Conservation (phyloP, 805 yeast genomes). For the Lachancea dasiensis region DNA sequence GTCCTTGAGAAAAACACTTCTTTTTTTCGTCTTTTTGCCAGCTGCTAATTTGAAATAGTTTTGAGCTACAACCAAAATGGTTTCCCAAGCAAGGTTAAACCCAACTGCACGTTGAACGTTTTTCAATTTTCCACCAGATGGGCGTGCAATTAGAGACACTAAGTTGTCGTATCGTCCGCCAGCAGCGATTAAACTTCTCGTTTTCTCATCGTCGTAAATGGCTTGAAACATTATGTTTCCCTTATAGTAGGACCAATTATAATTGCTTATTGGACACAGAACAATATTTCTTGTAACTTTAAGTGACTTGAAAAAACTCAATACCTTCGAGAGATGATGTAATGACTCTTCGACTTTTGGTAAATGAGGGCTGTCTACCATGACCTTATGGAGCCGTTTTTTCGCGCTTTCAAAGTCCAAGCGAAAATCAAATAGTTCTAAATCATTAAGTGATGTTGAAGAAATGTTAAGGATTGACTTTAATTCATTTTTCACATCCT, state of each 20-base stretch:
- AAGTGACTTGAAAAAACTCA: slow-evolving; percentile 47
- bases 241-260: slow-evolving; percentile 70
- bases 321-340: slow-evolving; percentile 53
- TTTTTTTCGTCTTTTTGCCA: slow-evolving; percentile 29
- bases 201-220: slow-evolving; percentile 53
- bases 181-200: slow-evolving; percentile 58
- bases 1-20: slow-evolving; percentile 34
- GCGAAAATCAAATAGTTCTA: slow-evolving; percentile 73
- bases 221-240: slow-evolving; percentile 88
- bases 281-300: slow-evolving; percentile 54
- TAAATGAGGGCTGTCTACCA: slow-evolving; percentile 68
- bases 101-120: slow-evolving; percentile 68
- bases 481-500: slow-evolving; percentile 50
- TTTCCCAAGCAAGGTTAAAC: slow-evolving; percentile 73
- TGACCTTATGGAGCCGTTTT: slow-evolving; percentile 55
- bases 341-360: slow-evolving; percentile 57
- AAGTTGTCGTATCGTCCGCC: slow-evolving; percentile 91
- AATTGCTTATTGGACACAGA: slow-evolving; percentile 78
- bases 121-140: slow-evolving; percentile 33
- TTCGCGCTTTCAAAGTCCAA: slow-evolving; percentile 62
- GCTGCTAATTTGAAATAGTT: slow-evolving; percentile 38
- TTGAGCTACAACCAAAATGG: slow-evolving; percentile 47
- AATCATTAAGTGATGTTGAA: slow-evolving; percentile 73
- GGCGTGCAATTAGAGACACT: slow-evolving; percentile 59
- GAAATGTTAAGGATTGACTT: slow-evolving; percentile 68